These are phyloP conservation scores for Tylopilus plumbeoviolaceoides DNA, from an alignment of 768 basidiomycete genomes.

Conservation along the genomic window DNA sequence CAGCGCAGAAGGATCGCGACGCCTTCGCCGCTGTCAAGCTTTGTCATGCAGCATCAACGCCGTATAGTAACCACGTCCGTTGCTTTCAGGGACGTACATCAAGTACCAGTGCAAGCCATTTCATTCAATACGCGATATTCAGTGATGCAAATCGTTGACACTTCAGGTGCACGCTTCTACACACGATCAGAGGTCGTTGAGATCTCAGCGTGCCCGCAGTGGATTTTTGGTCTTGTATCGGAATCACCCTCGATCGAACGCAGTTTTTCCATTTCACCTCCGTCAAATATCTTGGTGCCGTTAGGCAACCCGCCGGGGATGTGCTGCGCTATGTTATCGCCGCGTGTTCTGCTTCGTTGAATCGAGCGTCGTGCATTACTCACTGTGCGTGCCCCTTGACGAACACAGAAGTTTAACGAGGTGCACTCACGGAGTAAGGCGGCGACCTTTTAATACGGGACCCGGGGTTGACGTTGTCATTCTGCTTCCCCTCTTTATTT, in stretches of 20 bases:
- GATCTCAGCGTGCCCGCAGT: not conserved
- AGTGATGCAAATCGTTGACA: not conserved
- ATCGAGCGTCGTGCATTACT: constrained; percentile 2
- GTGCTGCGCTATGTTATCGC: constrained; percentile 2
- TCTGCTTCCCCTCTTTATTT: not conserved
- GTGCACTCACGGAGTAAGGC: constrained; percentile 1
- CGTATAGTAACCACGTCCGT: not conserved
- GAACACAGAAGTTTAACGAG: constrained; percentile 13
- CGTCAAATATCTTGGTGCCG: constrained; percentile 14
- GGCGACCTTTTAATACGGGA: constrained; percentile 11
- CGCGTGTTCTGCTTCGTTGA: constrained; percentile 19
- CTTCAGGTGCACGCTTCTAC: not conserved
- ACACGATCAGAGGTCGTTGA: not conserved
- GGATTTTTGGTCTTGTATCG: not conserved
- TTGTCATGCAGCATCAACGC: not conserved
- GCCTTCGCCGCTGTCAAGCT: constrained; percentile 12
- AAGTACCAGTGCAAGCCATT: not conserved
- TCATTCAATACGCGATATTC: not conserved
- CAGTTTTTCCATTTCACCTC: constrained; percentile 8
- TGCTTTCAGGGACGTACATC: not conserved
- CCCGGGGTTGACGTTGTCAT: not conserved
- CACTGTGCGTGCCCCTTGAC: constrained; percentile 1
- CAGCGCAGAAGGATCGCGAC: constrained; percentile 23
- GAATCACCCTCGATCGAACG: constrained; percentile 5
- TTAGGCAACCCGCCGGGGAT: constrained; percentile 14